These are phyloP conservation scores for Calycina herbarum DNA, from an alignment of 2,329 filamentous ascomycete genomes.

Conservation along the genomic window DNA sequence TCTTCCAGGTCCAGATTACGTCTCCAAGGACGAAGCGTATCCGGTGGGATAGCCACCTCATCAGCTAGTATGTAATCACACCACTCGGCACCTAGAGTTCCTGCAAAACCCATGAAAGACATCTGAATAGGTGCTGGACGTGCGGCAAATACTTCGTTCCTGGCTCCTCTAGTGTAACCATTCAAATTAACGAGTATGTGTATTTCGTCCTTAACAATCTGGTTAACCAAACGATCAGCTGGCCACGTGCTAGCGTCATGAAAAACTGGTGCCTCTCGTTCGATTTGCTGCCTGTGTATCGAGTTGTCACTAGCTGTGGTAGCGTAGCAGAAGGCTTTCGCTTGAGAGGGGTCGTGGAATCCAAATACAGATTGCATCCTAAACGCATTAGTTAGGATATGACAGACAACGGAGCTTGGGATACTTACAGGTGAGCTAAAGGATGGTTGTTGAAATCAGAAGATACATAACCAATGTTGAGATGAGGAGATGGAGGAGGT, in stretches of 20 bases:
- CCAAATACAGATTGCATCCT: constrained; percentile 98
- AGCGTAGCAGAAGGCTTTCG: constrained; percentile 91
- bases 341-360: constrained; percentile 71
- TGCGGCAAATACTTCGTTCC: constrained; percentile 95
- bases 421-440: constrained; percentile 74
- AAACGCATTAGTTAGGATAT: constrained; percentile 9
- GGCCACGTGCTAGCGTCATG: constrained; percentile 85
- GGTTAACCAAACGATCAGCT: constrained; percentile 77
- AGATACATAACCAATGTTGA: constrained; percentile 95
- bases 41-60: constrained; percentile 77
- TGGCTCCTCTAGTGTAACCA: constrained; percentile 93
- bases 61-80: constrained; percentile 97
- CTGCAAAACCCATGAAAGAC: constrained; percentile 99
- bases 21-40: constrained; percentile 78
- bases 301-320: constrained; percentile 91
- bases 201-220: constrained; percentile 84
- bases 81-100: constrained; percentile 95
- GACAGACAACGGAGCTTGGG: neutral
- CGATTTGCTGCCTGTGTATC: constrained; percentile 86
- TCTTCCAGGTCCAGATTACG: constrained; percentile 75
- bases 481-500: constrained; percentile 72
- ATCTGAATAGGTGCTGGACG: constrained; percentile 94
- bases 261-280: constrained; percentile 88
- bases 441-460: constrained; percentile 99
- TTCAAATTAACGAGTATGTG: constrained; percentile 98